Evolutionary conservation across 2,329 filamentous ascomycete genomes (phyloP).

Genomic region (Xylariales sp.): DNA sequence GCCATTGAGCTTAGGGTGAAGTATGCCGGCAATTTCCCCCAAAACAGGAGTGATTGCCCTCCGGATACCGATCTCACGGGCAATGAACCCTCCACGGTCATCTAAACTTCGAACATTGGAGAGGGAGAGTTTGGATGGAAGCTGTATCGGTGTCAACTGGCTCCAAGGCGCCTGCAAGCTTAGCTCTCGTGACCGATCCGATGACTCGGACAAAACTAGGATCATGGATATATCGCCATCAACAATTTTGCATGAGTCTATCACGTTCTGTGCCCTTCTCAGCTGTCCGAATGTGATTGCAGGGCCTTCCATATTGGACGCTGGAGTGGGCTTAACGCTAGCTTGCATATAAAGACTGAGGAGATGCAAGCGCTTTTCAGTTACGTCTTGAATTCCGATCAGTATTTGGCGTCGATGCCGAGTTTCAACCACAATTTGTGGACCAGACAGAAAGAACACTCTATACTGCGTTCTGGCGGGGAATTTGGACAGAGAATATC

Average conservation of each 20-base stretch:
- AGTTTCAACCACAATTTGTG: conserved; percentile 50
- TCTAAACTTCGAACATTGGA: conserved; percentile 58
- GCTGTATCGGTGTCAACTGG: conserved; percentile 59
- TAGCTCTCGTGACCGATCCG: conserved; percentile 59
- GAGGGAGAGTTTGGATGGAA: conserved; percentile 53
- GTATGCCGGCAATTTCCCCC: conserved; percentile 48
- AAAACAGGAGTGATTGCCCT: conserved; percentile 42
- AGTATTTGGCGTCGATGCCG: conserved; percentile 51
- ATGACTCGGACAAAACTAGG: conserved; percentile 63
- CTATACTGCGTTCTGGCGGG: conserved; percentile 52
- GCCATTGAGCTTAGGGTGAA: conserved; percentile 54
- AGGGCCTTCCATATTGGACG: conserved; percentile 28
- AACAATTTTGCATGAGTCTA: conserved; percentile 67
- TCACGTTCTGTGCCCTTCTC: conserved; percentile 60
- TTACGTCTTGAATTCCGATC: conserved; percentile 66
- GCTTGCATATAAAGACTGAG: conserved; percentile 56
- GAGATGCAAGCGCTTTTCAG: conserved; percentile 64
- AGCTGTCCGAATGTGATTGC: conserved; percentile 44
- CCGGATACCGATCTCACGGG: conserved; percentile 45
- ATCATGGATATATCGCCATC: conserved; percentile 67
- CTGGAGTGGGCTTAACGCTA: conserved; percentile 8
- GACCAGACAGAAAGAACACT: conserved; percentile 64
- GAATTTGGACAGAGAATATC: conserved; percentile 52
- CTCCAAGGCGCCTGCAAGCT: conserved; percentile 76
- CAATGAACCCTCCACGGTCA: conserved; percentile 45